Conservation (phyloP, 768 basidiomycete genomes). For the Symmetrospora coprosmae region DNA sequence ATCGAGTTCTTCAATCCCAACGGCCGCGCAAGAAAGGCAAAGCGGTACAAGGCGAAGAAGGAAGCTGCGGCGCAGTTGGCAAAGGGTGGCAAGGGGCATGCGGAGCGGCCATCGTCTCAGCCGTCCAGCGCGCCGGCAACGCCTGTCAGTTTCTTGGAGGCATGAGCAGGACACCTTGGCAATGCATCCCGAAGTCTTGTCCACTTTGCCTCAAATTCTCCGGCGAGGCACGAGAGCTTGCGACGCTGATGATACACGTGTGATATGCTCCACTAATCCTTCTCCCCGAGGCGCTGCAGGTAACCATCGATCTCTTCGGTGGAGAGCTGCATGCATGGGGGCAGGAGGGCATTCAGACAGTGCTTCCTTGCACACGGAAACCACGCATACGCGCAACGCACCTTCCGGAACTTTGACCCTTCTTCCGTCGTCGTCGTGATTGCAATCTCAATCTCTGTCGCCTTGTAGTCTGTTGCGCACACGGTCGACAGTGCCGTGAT, state of each 20-base stretch:
- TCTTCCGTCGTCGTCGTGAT: constrained; percentile 65
- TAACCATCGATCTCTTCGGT: constrained; percentile 39
- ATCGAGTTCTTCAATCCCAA: constrained; percentile 8
- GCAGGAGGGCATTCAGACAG: neutral
- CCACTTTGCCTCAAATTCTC: too few relatives aligned
- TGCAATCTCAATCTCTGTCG: constrained; percentile 88
- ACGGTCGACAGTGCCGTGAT: constrained; percentile 41
- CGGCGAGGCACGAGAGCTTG: too few relatives aligned
- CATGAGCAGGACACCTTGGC: too few relatives aligned
- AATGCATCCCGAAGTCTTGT: too few relatives aligned
- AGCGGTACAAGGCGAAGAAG: neutral
- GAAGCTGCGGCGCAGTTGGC: neutral
- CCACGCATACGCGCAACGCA: constrained; percentile 9
- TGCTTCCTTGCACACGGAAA: neutral
- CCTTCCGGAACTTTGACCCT: constrained; percentile 48
- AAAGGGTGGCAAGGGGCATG: neutral
- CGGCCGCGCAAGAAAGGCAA: neutral
- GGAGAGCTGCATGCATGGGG: constrained; percentile 35
- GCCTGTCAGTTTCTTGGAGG: too few relatives aligned
- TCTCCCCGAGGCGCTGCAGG: constrained; percentile 40
- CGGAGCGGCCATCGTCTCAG: too few relatives aligned
- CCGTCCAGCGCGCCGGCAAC: too few relatives aligned
- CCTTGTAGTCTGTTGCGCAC: constrained; percentile 89
- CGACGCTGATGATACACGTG: neutral
- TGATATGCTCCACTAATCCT: constrained; percentile 34